Conservation (phyloP, 495 filamentous ascomycete species). For the Tuber umbilicatum region DNA sequence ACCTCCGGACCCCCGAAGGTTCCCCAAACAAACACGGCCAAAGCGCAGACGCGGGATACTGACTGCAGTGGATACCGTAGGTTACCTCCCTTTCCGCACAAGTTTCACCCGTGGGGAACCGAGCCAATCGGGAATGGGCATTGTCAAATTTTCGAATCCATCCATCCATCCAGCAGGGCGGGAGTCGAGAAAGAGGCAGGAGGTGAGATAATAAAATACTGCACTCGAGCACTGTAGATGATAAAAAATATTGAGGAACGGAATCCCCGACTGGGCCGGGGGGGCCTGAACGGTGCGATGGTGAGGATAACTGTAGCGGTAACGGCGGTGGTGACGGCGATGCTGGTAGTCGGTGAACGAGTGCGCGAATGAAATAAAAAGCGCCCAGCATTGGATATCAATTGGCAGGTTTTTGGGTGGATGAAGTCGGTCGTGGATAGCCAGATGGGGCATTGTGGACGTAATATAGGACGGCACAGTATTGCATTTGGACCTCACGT, state of each 20-base stretch:
- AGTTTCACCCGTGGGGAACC: neutral
- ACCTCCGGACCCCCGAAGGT: neutral
- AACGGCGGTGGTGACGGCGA: neutral
- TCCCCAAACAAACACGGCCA: neutral
- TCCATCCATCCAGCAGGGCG: neutral
- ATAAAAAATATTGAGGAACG: neutral
- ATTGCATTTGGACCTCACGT: neutral
- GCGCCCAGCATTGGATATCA: neutral
- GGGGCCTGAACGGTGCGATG: neutral
- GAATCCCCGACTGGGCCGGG: neutral
- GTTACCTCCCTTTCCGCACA: neutral
- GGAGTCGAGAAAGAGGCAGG: neutral
- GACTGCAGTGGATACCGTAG: too few relatives aligned
- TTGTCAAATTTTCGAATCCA: neutral
- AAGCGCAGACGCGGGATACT: conserved; percentile 1
- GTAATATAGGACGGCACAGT: neutral
- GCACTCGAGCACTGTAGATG: too few relatives aligned
- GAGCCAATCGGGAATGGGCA: neutral
- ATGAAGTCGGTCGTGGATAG: neutral
- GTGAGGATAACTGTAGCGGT: neutral
- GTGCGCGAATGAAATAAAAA: neutral
- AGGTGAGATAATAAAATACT: neutral
- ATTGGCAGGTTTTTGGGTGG: neutral
- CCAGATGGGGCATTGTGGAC: neutral
- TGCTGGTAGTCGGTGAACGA: neutral